Percentiles rank a stretch among this genome's conserved stretches.
phyloP scores from a whole-genome alignment of 1,139 yeast genomes.

The Taiozyma sp. region DNA sequence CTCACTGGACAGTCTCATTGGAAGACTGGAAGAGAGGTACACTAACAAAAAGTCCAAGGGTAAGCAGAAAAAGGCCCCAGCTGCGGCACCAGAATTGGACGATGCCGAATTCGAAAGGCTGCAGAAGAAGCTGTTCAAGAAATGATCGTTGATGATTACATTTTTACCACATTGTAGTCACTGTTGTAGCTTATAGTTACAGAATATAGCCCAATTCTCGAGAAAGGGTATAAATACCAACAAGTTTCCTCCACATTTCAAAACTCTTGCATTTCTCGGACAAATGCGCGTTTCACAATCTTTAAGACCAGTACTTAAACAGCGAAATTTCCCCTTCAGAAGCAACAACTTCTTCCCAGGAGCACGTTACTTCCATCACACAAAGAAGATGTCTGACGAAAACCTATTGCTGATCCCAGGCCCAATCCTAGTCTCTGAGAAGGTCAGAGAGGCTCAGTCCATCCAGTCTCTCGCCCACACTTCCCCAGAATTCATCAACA shows the following conservation, averaged over 20 bases:
- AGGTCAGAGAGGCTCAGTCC: conserved; percentile 77
- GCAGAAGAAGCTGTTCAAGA: conserved; percentile 26
- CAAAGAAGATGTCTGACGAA: conserved; percentile 14
- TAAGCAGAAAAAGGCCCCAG: background rate
- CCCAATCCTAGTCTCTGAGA: conserved; percentile 85
- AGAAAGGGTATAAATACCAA: background rate
- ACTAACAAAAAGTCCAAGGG: conserved; percentile 8
- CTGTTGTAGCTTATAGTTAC: too few relatives aligned
- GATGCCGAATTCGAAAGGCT: conserved; percentile 41
- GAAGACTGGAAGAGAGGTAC: conserved; percentile 53
- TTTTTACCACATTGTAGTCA: too few relatives aligned
- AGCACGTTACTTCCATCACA: background rate
- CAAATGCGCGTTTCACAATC: background rate
- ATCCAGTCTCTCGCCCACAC: conserved; percentile 89
- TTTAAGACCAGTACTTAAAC: background rate
- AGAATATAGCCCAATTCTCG: background rate
- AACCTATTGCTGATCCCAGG: conserved; percentile 76
- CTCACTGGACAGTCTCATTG: conserved; percentile 46
- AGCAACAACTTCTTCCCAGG: background rate
- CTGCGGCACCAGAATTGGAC: conserved; percentile 25
- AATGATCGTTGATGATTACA: conserved; percentile 1
- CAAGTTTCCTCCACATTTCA: background rate
- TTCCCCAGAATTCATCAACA: conserved; percentile 76
- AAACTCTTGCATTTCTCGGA: background rate
- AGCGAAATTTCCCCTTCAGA: background rate